Evolutionary conservation across 805 yeast species (phyloP), one percentile per base, ranked within the genome.

Genomic region (Candida piceae): DNA sequence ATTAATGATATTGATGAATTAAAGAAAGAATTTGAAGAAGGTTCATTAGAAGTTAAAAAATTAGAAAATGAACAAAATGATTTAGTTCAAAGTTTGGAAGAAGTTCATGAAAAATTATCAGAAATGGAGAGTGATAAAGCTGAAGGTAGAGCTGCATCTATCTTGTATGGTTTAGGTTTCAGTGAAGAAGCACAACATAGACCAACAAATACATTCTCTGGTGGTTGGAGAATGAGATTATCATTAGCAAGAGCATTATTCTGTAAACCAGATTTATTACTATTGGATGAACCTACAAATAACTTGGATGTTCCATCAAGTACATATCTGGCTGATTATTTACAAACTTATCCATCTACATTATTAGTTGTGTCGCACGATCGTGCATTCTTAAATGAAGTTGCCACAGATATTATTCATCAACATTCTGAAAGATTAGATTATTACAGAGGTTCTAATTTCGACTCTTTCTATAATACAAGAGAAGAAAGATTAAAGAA

Each of bases 141-240:
- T 6, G 98, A 93, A 65, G 82, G 95, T 42, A 78, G 94, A 60
- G 99, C 98, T 12, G 97, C 97, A 2, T 79, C 94, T 9, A 90
- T 93, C 42, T 68, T 93, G 45, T 84, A 63, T 45, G 99, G 99
- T 58, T 71, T 93, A 44, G 99, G 99, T 39, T 93, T 93, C 70
- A 80, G 95, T 32, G 76, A 77, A 45, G 95, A 84, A 52, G 75
- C 96, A 5, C 98, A 93, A 61, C 65, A 69, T 32, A 70, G 71
- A 45, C 80, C 96, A 22, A 88, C 97, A 5, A 90, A 87, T 48
- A 74, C 88, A 19, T 93, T 93, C 61, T 88, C 97, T 36, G 99
- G 99, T 76, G 99, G 99, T 79, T 93, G 98, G 98, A 83, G 98
- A 75, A 93, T 93, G 98, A 84, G 98, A 70, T 74, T 93, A 47